A percentile compares a stretch with the other conserved stretches of the same genome.
phyloP scores from a whole-genome alignment of 805 yeast genomes.

The Ogataea haglerorum region DNA sequence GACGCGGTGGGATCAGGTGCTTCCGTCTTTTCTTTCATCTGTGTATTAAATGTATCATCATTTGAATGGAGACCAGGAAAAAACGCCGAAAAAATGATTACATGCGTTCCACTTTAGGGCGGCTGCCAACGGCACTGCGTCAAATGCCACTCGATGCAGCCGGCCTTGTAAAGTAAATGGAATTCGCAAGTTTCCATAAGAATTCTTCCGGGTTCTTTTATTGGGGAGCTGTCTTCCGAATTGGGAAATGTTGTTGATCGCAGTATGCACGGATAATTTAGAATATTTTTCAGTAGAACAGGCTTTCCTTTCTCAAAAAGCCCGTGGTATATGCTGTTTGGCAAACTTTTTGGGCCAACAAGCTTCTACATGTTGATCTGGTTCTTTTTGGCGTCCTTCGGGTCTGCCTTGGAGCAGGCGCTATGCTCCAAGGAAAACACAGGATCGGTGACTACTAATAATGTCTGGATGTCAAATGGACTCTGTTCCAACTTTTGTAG shows the following conservation, averaged over 20 bases:
- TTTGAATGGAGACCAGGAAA: not conserved
- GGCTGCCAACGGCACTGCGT: not conserved
- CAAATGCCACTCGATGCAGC: not conserved
- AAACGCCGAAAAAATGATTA: not conserved
- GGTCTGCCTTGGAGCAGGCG: conserved; percentile 7
- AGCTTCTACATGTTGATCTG: conserved; percentile 1
- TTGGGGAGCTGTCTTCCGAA: conserved; percentile 3
- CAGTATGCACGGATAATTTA: conserved; percentile 2
- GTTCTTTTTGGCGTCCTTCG: not conserved
- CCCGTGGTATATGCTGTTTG: not conserved
- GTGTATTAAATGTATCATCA: conserved; percentile 6
- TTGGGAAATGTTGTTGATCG: conserved; percentile 8
- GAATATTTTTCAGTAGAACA: conserved; percentile 5
- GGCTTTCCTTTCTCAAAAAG: not conserved
- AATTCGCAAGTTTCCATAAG: not conserved
- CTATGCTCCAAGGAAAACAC: conserved; percentile 31
- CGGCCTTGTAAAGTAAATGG: not conserved
- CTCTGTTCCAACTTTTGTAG: conserved; percentile 39
- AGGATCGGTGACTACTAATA: conserved; percentile 14
- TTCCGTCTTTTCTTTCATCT: not conserved
- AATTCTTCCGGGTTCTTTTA: not conserved
- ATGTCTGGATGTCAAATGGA: conserved; percentile 37
- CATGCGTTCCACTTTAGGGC: not conserved
- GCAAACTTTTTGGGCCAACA: not conserved
- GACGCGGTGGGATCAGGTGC: not conserved